Base-by-base conservation (phyloP, 2,329 filamentous ascomycete genomes). In the Ustilaginoidea virens region DNA sequence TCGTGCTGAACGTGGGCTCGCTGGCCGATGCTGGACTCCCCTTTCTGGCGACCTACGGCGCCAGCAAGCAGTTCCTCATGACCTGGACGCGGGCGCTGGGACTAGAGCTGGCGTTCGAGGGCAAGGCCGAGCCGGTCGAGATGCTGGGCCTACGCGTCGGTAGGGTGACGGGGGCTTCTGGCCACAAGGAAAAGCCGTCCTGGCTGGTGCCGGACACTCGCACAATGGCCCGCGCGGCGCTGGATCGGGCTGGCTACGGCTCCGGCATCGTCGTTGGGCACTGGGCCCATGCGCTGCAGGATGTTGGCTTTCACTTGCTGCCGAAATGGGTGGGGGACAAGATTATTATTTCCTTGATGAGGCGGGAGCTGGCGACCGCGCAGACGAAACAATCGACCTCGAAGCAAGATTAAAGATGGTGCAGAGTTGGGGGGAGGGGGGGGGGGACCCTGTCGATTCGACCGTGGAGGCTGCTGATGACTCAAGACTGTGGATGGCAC, bases 1-100 rank as follows among this genome's bases (percentile, higher is more conserved):
- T 72, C 5, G 47, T 72, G 29, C 30, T 73, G 36, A 69, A 63
- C 38, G 49, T 69, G 19, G 59, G 62, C 5, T 65, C 60, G 4
- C 36, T 60, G 4, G 48, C 59, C 3, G 54, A 60, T 26, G 40
- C 50, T 10, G 60, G 60, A 1, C 33, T 63, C 9, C 67, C 67
- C 0, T 60, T 60, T 35, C 35, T 67, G 2, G 42, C 44, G 7
- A 39, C 56, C 3, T 70, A 69, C 43, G 47, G 51, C 7, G 51
- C 48, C 0, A 47, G 53, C 15, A 69, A 69, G 44, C 54, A 49
- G 3, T 67, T 58, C 39, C 48, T 58, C 23, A 48, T 52, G 25
- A 26, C 16, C 14, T 7, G 16, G 33, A 56, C 55, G 1, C 38
- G 41, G 7, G 43, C 50, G 2, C 42, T 69, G 8, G 36, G 41